Evolutionary conservation across 768 basidiomycete species (phyloP), one percentile per base, ranked within the genome.

Genomic region (Mycena alexandri): DNA sequence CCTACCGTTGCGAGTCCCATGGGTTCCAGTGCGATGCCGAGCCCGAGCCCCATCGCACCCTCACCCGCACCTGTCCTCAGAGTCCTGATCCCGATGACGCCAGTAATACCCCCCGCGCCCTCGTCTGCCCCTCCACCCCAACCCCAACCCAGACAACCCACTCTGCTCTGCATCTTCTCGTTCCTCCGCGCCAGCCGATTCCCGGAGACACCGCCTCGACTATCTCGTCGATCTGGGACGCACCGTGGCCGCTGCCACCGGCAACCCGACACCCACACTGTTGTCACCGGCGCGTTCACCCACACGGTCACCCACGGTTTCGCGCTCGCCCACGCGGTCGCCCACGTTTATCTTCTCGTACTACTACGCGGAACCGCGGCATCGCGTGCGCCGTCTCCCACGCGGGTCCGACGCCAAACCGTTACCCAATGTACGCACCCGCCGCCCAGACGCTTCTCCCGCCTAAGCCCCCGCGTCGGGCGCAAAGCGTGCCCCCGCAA

Each of bases 221-320:
- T 9, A 78, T 82, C 34, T 79, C 79, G 3, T 81, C 81, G 13
- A 78, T 84, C 13, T 76, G 82, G 25, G 79, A 81, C 58, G 77
- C 64, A 5, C 65, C 77, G 3, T 85, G 84, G 85, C 85, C 85
- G 9, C 61, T 79, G 34, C 79, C 79, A 6, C 79, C 79, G 5
- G 57, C 63, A 1, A 38, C 62, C 62, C 62, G 24, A 14, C 29
- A 6, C 29, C 29, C 29, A 29, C 29, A 29, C 6, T 29, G 6
- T 17, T 5, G 3, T 22, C 46, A 3, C 38, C 17, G 25, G 48
- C 48, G 13, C 48, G n/a, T 24, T 24, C 29, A 6, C 29, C 19
- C 25, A 2, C 36, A 12, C 34, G 34, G 34, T 36, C 34, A 12
- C 34, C 38, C 38, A 38, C 38, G 11, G 38, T 38, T 11, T 38